Evolutionary conservation across 345 rosid genomes (phyloP), one percentile per base, ranked within the genome.

Genomic region (Citrus glauca): DNA sequence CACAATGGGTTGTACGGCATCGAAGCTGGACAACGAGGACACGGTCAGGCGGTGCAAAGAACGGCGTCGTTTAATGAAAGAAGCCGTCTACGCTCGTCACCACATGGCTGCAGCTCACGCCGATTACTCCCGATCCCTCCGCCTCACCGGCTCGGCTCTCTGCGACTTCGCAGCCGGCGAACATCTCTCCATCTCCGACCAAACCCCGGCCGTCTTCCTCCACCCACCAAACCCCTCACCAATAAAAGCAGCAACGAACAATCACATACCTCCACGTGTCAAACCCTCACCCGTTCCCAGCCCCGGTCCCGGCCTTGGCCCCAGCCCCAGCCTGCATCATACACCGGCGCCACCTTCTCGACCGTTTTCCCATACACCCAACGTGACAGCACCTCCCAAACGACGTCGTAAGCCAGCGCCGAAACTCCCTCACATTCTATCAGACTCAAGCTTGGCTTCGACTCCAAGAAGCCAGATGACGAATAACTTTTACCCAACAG

Each of bases 21-120:
- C 99, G 2, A 94, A 93, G 84, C 93, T 94, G 20, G 99, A 92
- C 81, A 94, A 94, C 82, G 99, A 96, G 77, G 99, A 96, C 69
- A 89, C 91, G 0, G 99, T 96, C 6, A 81, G 98, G 67, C 91
- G 94, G 27, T 96, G 99, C 86, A 96, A 96, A 78, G 98, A 96
- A 24, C 95, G 99, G 7, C 97, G 99, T 81, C 98, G 97, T 88
- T 85, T 96, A 6, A 94, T 96, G 88, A 90, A 93, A 71, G 97
- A 92, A 73, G 93, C 98, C 28, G 98, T 96, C 65, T 80, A 66
- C 76, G 89, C 99, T 5, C 92, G 99, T 14, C 98, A 94, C 86
- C 92, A 88, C 50, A 84, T 96, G 1, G 98, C 99, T 33, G 89
- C 91, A 0, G 98, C 99, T 67, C 98, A 94, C 86, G 92, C 98